These are phyloP conservation scores for Aspergillus tubingensis DNA, from an alignment of 2,329 filamentous ascomycete genomes.

Conservation along the genomic window DNA sequence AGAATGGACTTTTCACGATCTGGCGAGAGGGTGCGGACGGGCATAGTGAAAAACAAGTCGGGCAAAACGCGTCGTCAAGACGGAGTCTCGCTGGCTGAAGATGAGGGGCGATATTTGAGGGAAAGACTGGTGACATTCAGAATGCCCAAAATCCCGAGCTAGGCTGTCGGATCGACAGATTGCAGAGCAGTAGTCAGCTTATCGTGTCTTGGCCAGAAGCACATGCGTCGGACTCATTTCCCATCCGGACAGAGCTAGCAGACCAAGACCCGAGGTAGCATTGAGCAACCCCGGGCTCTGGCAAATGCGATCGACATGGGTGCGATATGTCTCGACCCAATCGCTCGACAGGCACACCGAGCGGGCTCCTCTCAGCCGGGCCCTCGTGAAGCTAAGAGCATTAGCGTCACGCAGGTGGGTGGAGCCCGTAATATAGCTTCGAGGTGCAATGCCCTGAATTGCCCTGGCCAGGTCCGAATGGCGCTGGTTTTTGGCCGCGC, in stretches of 20 bases:
- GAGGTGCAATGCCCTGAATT: not conserved
- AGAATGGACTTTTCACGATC: not conserved
- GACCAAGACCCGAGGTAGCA: not conserved
- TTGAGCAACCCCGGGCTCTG: not conserved
- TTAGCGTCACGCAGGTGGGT: constrained; percentile 1
- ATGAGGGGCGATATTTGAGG: constrained; percentile 5
- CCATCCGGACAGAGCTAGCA: not conserved
- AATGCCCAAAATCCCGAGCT: not conserved
- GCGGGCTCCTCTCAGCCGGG: not conserved
- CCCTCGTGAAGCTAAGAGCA: constrained; percentile 5
- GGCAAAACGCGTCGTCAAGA: not conserved
- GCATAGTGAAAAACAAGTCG: not conserved
- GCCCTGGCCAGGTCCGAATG: not conserved
- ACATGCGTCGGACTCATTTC: constrained; percentile 8
- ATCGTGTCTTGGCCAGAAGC: not conserved
- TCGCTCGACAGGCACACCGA: not conserved
- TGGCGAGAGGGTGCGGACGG: not conserved
- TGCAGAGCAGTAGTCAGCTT: not conserved
- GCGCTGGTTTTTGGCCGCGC: not conserved
- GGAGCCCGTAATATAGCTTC: not conserved
- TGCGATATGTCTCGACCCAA: not conserved
- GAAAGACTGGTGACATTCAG: not conserved
- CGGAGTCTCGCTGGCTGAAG: not conserved
- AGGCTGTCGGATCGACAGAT: not conserved
- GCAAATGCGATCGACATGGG: not conserved